Conservation (phyloP, 2,329 filamentous ascomycete genomes). For the Claviceps capensis region DNA sequence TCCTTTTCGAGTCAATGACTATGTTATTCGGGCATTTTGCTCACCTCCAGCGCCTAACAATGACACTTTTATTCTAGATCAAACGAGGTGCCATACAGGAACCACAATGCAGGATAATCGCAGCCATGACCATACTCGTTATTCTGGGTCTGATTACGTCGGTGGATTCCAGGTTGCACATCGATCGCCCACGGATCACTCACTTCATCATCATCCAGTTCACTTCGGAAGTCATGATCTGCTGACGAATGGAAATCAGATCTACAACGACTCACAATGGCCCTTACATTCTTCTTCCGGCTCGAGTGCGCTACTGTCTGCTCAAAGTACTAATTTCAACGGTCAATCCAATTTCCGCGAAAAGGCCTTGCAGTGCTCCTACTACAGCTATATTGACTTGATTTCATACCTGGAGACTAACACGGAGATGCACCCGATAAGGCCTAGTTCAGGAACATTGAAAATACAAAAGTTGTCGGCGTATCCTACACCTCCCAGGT, state of each 20-base stretch:
- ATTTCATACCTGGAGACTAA: conserved; percentile 49
- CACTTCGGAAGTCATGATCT: background rate
- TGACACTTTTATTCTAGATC: conserved; percentile 18
- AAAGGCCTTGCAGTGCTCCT: conserved; percentile 54
- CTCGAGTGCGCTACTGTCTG: background rate
- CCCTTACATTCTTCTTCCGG: background rate
- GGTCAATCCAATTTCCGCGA: conserved; percentile 41
- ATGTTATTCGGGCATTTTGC: conserved; percentile 25
- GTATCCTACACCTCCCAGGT: conserved; percentile 37
- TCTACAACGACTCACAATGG: background rate
- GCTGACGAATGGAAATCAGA: background rate
- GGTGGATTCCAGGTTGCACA: background rate
- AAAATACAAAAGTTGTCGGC: conserved; percentile 35
- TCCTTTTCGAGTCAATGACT: conserved; percentile 21
- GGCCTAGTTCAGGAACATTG: conserved; percentile 22
- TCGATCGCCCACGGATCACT: background rate
- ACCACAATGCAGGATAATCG: conserved; percentile 6
- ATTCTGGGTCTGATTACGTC: background rate
- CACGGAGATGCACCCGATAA: conserved; percentile 33
- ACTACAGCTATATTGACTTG: conserved; percentile 58
- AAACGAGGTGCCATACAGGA: conserved; percentile 11
- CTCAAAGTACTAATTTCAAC: background rate
- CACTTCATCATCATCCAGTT: background rate
- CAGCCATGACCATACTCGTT: background rate
- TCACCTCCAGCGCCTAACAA: conserved; percentile 20